These are phyloP conservation scores for Climacium dendroides DNA, from an alignment of 225 moss, liverwort and hornwort species.

Conservation along the genomic window DNA sequence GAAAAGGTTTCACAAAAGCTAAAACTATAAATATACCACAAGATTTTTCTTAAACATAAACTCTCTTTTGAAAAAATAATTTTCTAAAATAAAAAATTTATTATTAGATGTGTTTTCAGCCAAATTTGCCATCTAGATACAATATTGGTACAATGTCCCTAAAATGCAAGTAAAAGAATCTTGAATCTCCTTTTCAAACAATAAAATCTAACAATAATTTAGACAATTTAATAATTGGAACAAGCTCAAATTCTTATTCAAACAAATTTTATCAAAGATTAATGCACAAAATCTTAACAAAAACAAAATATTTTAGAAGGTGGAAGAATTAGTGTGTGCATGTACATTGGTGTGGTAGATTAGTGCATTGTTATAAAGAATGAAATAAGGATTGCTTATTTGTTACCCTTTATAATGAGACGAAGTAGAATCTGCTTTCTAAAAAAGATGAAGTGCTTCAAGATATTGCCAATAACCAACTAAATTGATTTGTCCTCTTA, in stretches of 20 bases:
- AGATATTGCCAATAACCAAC: accelerated
- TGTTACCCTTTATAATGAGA: not conserved
- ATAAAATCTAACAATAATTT: not conserved
- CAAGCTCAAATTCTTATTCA: not conserved
- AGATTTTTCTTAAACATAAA: not conserved
- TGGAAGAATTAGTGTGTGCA: not conserved
- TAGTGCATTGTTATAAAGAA: not conserved
- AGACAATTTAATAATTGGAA: no score
- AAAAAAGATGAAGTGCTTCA: no score
- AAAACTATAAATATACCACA: not conserved
- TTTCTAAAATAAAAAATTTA: not conserved
- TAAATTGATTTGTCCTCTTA: not conserved
- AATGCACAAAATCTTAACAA: not conserved
- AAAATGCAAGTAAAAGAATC: not conserved
- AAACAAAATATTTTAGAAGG: accelerated
- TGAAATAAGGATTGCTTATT: not conserved
- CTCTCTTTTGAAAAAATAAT: not conserved
- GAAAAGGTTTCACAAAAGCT: not conserved
- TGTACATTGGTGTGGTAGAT: not conserved
- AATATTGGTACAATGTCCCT: accelerated
- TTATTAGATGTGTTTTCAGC: not conserved
- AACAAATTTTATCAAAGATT: not conserved
- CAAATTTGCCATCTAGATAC: accelerated
- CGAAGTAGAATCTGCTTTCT: accelerated
- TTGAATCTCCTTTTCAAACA: no score